Evolutionary conservation across 306 rosid species (phyloP).

Genomic region (Vicia villosa): DNA sequence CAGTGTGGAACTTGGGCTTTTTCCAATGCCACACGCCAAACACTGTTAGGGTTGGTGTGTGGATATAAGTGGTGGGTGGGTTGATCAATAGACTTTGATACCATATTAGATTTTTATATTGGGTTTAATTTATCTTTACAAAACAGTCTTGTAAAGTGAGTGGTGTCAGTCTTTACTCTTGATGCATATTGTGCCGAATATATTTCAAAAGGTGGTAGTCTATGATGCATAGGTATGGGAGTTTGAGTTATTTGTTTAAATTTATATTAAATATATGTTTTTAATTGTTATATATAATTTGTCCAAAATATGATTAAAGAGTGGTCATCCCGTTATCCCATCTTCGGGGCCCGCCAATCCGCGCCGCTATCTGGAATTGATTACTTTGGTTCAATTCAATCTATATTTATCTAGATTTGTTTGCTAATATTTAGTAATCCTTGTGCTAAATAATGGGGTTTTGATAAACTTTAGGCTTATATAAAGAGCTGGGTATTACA

Average conservation of each 20-base stretch:
- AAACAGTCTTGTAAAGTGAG: background rate
- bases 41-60: background rate
- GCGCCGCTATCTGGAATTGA: background rate
- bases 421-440: background rate
- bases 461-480: background rate
- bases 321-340: too few species aligned
- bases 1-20: too few species aligned
- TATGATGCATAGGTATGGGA: too few species aligned
- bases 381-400: background rate
- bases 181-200: background rate
- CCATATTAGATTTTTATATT: background rate
- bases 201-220: background rate
- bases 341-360: too few species aligned
- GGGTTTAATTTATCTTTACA: background rate
- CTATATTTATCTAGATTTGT: background rate
- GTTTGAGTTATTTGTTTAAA: too few species aligned
- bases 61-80: background rate
- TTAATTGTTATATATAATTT: too few species aligned
- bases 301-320: too few species aligned
- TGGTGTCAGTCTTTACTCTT: too few species aligned
- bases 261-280: too few species aligned
- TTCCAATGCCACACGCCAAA: too few species aligned
- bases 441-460: background rate
- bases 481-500: background rate
- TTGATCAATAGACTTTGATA: background rate